These are phyloP conservation scores for Tuber melanosporum DNA, from an alignment of 495 filamentous ascomycete genomes.

Conservation along the genomic window DNA sequence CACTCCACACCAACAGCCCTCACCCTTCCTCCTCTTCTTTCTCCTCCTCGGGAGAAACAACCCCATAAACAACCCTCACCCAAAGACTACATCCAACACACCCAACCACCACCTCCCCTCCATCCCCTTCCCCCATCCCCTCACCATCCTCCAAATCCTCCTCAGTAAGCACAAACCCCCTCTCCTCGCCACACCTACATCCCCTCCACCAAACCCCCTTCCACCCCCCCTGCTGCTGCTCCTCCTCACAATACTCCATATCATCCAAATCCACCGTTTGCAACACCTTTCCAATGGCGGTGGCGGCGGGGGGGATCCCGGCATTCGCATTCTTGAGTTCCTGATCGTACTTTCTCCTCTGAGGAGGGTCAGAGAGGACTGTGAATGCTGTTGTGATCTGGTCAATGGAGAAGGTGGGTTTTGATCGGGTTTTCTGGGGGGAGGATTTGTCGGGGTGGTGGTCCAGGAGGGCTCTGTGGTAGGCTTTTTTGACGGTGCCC, in stretches of 20 bases:
- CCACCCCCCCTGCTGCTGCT: slow-evolving; percentile 27
- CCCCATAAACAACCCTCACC: slow-evolving; percentile 66
- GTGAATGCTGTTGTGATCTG: slow-evolving; percentile 72
- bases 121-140: slow-evolving; percentile 43
- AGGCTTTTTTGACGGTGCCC: slow-evolving; percentile 60
- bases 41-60: slow-evolving; percentile 49
- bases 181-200: slow-evolving; percentile 75
- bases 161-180: slow-evolving; percentile 65
- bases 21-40: neutral
- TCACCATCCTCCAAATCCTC: slow-evolving; percentile 60
- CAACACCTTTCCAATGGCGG: slow-evolving; percentile 47
- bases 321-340: slow-evolving; percentile 1
- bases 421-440: slow-evolving; percentile 13
- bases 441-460: slow-evolving; percentile 73
- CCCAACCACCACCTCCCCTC: slow-evolving; percentile 65
- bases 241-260: slow-evolving; percentile 52
- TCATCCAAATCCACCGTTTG: slow-evolving; percentile 83
- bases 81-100: slow-evolving; percentile 78
- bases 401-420: slow-evolving; percentile 53
- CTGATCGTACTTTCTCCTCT: slow-evolving; percentile 61
- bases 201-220: slow-evolving; percentile 57
- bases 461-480: slow-evolving; percentile 67
- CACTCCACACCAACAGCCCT: neutral
- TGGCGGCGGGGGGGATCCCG: neutral
- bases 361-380: slow-evolving; percentile 55